Evolutionary conservation across 2,329 filamentous ascomycete species (phyloP), one percentile per base, ranked within the genome.

Genomic region (Ophiognomonia clavigignenti-juglandacearum): DNA sequence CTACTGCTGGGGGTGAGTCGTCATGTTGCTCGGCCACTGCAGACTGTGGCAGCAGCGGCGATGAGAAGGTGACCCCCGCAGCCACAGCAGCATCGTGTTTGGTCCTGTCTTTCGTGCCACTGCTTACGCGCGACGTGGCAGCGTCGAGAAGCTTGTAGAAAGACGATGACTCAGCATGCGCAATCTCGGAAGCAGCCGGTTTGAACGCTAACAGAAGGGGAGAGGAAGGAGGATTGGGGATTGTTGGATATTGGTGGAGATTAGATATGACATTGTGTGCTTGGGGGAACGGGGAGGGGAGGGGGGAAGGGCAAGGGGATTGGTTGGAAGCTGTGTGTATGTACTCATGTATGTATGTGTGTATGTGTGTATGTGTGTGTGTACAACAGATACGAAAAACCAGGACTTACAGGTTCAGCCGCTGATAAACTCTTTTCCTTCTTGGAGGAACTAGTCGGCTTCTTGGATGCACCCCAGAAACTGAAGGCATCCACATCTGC

Each of bases 391-490:
- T n/a, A n/a, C n/a, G n/a, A n/a, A n/a, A n/a, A n/a, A 39, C 24
- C 32, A 40, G 40, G 41, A 55, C 57, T 58, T 61, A 63, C 56
- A 48, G 54, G 45, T 56, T 60, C 57, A 54, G 59, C 59, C 48
- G 51, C 62, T n/a, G n/a, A n/a, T 59, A 55, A 57, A 68, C 66
- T 68, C 64, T 71, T 71, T 51, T 54, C 56, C 56, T 61, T 64
- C 51, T 59, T 64, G 45, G 59, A 54, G 13, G 34, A 32, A 31
- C 38, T 54, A 24, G 58, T 44, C 57, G 68, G 69, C 53, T 72
- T 76, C 58, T 73, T 77, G 48, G 67, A 60, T 39, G 70, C 66
- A 50, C 77, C 74, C 78, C 78, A 82, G 65, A 81, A 80, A 55
- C 72, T 72, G 61, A 81, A 82, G 0, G 73, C 61, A 48, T 73